These are phyloP conservation scores for Puccinia coronata DNA, from an alignment of 1,284 basidiomycete genomes.

Conservation along the genomic window DNA sequence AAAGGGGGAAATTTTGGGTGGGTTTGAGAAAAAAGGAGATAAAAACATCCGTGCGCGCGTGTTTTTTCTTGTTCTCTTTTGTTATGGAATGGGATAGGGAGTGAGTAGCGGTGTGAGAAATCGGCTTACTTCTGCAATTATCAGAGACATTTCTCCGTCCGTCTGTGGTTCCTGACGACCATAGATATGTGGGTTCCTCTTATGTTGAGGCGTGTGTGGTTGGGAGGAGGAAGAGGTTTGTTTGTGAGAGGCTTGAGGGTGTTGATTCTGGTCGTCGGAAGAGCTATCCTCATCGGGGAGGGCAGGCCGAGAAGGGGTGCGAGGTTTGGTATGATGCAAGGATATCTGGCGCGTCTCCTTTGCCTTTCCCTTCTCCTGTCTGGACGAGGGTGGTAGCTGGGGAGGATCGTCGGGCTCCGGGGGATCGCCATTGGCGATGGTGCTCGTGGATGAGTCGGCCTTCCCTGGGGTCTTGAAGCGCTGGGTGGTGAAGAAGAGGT, in stretches of 20 bases:
- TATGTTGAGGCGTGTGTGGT: neutral
- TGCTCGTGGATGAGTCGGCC: neutral
- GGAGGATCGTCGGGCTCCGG: neutral
- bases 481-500: slow-evolving; percentile 22
- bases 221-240: slow-evolving; percentile 5
- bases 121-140: slow-evolving; percentile 24
- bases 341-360: slow-evolving; percentile 26
- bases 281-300: neutral
- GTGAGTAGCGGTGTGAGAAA: neutral
- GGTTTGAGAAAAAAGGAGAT: slow-evolving; percentile 6
- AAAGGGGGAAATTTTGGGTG: neutral
- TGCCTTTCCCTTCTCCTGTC: slow-evolving; percentile 21
- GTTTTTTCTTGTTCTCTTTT: neutral
- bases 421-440: neutral
- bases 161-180: slow-evolving; percentile 11
- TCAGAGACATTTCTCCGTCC: slow-evolving; percentile 24
- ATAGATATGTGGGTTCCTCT: slow-evolving; percentile 34
- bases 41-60: neutral
- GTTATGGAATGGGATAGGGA: neutral
- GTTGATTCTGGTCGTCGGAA: neutral
- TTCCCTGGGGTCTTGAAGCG: slow-evolving; percentile 12
- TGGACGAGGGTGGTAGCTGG: neutral
- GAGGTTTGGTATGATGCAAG: neutral
- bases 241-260: neutral
- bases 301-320: neutral